A percentile compares a stretch with the other conserved stretches of the same genome.
phyloP scores from a whole-genome alignment of 2,329 filamentous ascomycete genomes.

The Pseudopithomyces chartarum region DNA sequence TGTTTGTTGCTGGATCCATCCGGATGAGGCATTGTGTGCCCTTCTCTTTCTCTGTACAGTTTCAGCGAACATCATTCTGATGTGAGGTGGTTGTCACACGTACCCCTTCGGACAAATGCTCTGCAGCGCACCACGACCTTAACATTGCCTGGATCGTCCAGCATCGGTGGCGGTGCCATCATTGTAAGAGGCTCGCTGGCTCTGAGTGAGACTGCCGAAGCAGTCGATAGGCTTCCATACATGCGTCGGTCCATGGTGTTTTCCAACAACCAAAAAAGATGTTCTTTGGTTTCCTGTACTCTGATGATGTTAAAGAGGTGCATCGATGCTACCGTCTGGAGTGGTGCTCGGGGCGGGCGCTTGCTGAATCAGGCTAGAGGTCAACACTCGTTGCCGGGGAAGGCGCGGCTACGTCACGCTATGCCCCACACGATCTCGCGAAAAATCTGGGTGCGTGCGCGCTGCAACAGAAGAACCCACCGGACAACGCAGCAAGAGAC shows the following conservation, averaged over 20 bases:
- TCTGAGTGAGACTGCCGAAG: conserved; percentile 52
- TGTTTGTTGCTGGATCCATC: conserved; percentile 88
- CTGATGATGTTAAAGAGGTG: conserved; percentile 36
- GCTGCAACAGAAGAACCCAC: conserved; percentile 19
- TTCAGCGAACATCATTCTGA: conserved; percentile 25
- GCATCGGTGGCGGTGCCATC: conserved; percentile 39
- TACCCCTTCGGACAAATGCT: conserved; percentile 54
- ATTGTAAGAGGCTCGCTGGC: conserved; percentile 41
- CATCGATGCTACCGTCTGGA: conserved; percentile 27
- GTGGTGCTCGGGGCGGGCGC: conserved; percentile 13
- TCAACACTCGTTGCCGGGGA: conserved; percentile 36
- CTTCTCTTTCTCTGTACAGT: conserved; percentile 72
- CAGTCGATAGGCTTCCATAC: conserved; percentile 38
- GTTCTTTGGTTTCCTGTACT: conserved; percentile 29
- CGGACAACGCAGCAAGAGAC: conserved; percentile 8
- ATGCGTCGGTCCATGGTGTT: conserved; percentile 34
- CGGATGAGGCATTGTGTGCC: conserved; percentile 82
- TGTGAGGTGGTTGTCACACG: neutral
- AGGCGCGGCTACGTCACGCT: conserved; percentile 31
- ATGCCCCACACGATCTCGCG: conserved; percentile 21
- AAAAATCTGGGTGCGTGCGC: conserved; percentile 18
- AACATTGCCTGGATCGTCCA: conserved; percentile 54
- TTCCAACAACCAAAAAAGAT: conserved; percentile 30
- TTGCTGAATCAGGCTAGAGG: conserved; percentile 31
- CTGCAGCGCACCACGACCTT: conserved; percentile 57